Base-by-base conservation (phyloP, 129 eudicot species). In the Flaveria linearis region DNA sequence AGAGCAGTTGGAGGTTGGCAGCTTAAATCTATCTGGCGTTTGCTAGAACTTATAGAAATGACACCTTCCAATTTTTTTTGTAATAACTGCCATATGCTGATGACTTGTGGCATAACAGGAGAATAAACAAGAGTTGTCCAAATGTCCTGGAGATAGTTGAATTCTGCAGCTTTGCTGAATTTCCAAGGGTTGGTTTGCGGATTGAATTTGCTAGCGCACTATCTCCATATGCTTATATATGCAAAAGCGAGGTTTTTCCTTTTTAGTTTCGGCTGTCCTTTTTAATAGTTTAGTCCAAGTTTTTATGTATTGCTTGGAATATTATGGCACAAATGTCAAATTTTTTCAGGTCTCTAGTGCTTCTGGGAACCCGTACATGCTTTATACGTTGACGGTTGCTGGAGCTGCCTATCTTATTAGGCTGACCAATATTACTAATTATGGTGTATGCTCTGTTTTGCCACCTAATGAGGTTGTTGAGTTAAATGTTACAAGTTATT, bases 341-440 rank as follows among this genome's bases (percentile, higher is more conserved):
- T 0, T 46, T 65, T 71, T 81, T 70, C 85, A 93, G 98, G 51
- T 23, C 53, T 74, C 85, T 33, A 60, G 65, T 64, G 69, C 81
- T 75, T 78, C 87, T 50, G 88, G 82, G 72, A 85, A 82, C 51
- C 84, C 81, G 12, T 85, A 85, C 87, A 57, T 90, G 87, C 96
- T 93, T 39, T 90, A 90, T 66, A 81, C 89, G 1, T 28, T 90
- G 78, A 88, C 92, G 51, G 74, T 79, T 56, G 66, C 87, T 20
- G 97, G 98, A 60, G 81, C 87, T 78, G 98, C 96, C 61, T 87
- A 88, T 82, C 86, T 84, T 47, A 76, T 90, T 23, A 81, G 81
- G 74, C 85, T 93, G 72, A 84, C 78, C 64, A 53, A 79, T 63
- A 79, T 81, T 28, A 62, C 72, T 64, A 81, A 76, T 75, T 90